Base-by-base conservation (phyloP, 2,329 filamentous ascomycete genomes). In the Fragosphaeria purpurea region DNA sequence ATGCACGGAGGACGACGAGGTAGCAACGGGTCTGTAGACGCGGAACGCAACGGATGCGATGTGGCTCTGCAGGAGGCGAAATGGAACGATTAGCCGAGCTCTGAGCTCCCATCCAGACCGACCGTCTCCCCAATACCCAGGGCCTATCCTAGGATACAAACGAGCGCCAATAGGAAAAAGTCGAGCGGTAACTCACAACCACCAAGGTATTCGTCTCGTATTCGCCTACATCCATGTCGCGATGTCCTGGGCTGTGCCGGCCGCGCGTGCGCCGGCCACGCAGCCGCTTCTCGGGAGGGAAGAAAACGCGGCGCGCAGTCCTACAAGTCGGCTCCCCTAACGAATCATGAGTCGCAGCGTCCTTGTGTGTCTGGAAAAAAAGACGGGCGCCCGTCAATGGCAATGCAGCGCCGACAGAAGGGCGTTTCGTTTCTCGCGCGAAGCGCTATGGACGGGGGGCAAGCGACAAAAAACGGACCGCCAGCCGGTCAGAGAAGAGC, bases 221-320 rank as follows among this genome's bases (percentile, higher is more conserved):
- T 67, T 81, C 77, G 57, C 76, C 75, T 65, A 74, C 73, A 66
- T 82, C 78, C 78, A 82, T 82, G 62, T 75, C 77, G 75, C 55
- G 59, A 35, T 56, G 48, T 51, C 54, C 22, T 51, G 57, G 55
- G 52, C 54, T 51, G 57, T 54, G 57, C 55, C 58, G 50, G 51
- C 55, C 52, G 44, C 53, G 50, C 45, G 50, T 51, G 46, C 49
- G 50, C 41, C 51, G 50, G 53, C 47, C 48, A 44, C 49, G 42
- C 47, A 47, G 53, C 52, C 56, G 43, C 22, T 22, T 43, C 35
- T 33, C 12, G 40, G 53, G 48, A 48, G 39, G 38, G 35, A 47
- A 50, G 33, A 37, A 43, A 40, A 32, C 43, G 51, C 49, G 42
- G 51, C 46, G 47, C 43, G 39, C 30, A 12, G 37, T 45, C 40